Evolutionary conservation across 768 basidiomycete genomes (phyloP).

Genomic region (Tylopilus plumbeoviolaceoides): DNA sequence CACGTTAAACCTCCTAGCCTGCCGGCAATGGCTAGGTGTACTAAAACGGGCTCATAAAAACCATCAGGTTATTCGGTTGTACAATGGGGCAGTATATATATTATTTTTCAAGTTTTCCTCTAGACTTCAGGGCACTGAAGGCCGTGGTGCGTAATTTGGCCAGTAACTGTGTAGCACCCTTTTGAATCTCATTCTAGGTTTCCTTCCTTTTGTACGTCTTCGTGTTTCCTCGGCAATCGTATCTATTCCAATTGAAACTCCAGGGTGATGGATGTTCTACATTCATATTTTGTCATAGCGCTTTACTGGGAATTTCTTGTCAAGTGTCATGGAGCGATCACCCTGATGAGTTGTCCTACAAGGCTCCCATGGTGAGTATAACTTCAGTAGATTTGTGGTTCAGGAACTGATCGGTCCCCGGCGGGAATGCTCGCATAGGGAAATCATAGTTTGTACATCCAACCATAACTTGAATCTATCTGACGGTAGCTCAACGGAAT

Average conservation of each 20-base stretch:
- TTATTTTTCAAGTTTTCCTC: neutral
- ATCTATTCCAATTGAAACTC: neutral
- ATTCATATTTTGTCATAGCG: neutral
- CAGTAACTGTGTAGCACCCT: neutral
- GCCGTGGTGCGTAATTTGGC: neutral
- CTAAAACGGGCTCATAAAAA: neutral
- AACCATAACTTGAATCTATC: neutral
- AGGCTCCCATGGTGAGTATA: conserved; percentile 2
- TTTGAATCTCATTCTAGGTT: neutral
- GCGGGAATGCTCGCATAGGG: neutral
- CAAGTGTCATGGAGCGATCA: neutral
- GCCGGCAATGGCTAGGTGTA: neutral
- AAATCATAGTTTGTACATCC: neutral
- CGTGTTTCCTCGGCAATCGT: no score
- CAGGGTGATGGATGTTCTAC: conserved; percentile 2
- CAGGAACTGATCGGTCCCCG: neutral
- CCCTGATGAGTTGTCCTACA: neutral
- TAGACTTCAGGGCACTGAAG: conserved; percentile 7
- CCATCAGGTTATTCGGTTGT: conserved; percentile 9
- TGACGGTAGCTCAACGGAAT: neutral
- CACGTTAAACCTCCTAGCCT: neutral
- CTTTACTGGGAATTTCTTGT: neutral
- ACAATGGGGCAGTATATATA: conserved; percentile 7
- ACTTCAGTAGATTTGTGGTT: neutral
- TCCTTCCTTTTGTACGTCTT: conserved; percentile 2